Evolutionary conservation across 345 rosid species (phyloP).

Genomic region (Mercurialis annua): DNA sequence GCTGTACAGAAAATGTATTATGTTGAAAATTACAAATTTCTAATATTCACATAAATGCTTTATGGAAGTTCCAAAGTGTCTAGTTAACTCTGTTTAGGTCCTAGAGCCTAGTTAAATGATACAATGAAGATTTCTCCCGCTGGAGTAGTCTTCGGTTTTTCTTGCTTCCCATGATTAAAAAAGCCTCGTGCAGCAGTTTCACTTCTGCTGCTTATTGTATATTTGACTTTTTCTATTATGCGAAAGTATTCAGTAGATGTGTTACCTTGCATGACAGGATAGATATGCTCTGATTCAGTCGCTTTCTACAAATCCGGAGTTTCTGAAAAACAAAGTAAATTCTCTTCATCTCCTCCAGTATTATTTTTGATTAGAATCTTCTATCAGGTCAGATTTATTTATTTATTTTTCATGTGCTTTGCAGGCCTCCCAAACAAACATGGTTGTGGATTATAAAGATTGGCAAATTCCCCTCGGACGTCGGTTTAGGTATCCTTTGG

Average conservation of each 20-base stretch:
- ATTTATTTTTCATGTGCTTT: too few species aligned
- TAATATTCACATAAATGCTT: neutral
- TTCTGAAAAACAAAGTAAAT: slow-evolving; percentile 75
- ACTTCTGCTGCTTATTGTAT: neutral
- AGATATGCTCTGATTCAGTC: slow-evolving; percentile 66
- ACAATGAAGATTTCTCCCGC: neutral
- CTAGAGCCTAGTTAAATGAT: neutral
- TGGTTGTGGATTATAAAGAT: slow-evolving; percentile 93
- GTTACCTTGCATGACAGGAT: slow-evolving; percentile 45
- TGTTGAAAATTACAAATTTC: neutral
- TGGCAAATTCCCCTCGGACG: slow-evolving; percentile 98
- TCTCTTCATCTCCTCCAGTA: neutral
- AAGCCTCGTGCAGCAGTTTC: neutral
- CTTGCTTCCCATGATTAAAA: neutral
- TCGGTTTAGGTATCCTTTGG: slow-evolving; percentile 64
- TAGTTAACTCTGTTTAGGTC: neutral
- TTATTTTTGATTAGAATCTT: neutral
- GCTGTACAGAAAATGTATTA: neutral
- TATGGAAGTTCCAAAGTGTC: neutral
- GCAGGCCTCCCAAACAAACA: slow-evolving; percentile 76
- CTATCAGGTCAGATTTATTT: neutral
- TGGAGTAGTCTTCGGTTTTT: neutral
- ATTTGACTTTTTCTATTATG: neutral
- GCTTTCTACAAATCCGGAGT: slow-evolving; percentile 90
- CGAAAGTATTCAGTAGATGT: neutral